Evolutionary conservation across 306 rosid species (phyloP).

Genomic region (Cicer cuneatum): DNA sequence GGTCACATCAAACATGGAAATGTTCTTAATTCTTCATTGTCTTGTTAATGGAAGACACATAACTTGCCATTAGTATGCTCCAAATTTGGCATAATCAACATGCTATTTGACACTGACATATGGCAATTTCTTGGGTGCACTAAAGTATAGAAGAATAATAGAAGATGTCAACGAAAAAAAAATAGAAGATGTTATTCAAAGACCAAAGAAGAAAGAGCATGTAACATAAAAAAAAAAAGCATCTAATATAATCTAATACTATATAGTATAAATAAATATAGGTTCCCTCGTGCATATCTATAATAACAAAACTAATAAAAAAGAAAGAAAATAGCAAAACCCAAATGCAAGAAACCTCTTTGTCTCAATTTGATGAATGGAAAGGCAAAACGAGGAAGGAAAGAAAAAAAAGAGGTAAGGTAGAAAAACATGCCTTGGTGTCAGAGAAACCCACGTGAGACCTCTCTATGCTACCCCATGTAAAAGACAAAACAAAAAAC

Average conservation of each 20-base stretch:
- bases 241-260: neutral
- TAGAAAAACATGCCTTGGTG: constrained; percentile 59
- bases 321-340: constrained; percentile 48
- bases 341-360: constrained; percentile 58
- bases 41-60: constrained; percentile 63
- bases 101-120: constrained; percentile 49
- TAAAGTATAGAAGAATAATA: neutral
- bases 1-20: constrained; percentile 64
- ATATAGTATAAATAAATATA: neutral
- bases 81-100: constrained; percentile 46
- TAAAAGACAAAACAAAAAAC: constrained; percentile 43
- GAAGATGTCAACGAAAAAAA: too few species aligned
- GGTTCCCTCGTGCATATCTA: neutral
- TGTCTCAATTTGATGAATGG: constrained; percentile 53
- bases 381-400: constrained; percentile 54
- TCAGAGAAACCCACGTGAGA: constrained; percentile 63
- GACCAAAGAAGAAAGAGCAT: constrained; percentile 39
- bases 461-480: constrained; percentile 33
- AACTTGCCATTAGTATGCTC: constrained; percentile 49
- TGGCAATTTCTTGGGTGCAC: constrained; percentile 52
- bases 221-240: neutral
- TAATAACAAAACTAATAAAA: neutral
- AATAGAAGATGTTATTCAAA: too few species aligned
- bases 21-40: constrained; percentile 56
- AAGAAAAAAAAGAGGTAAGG: constrained; percentile 52